Evolutionary conservation across 2,329 filamentous ascomycete species (phyloP), one percentile per base, ranked within the genome.

Genomic region (Camillea tinctor): DNA sequence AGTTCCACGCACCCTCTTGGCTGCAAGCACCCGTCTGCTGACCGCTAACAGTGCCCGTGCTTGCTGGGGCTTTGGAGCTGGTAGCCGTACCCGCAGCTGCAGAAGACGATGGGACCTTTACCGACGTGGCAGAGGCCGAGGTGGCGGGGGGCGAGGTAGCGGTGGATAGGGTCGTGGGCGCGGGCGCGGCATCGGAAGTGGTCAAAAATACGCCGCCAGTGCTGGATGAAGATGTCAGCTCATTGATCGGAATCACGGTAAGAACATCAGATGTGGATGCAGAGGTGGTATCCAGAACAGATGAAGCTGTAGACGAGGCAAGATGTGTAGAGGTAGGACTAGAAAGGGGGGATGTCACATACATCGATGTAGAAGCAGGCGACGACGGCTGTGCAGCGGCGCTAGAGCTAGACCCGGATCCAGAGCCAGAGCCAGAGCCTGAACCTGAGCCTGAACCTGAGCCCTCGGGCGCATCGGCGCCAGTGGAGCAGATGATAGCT

Each of bases 1-100:
- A 88, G 73, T 84, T 83, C 83, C 83, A 88, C 17, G 72, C 66
- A 20, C 86, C 86, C 66, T 88, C 84, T 3, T 74, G 60, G 36
- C 69, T 73, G 75, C 86, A 88, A 57, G 66, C 68, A 49, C 76
- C 73, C 23, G 65, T 61, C 52, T 69, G 61, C 3, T 57, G 23
- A 30, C 68, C 68, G n/a, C 49, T 51, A 11, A 61, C 44, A 17
- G 59, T 59, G 23, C 63, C 63, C 19, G 67, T 70, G 13, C 26
- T 61, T 50, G 66, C 48, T 20, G 71, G 64, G 26, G 51, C 55
- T 53, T 66, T 58, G 23, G 60, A 62, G 44, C 57, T 68, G 13
- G 64, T 50, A 15, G 61, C 57, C 9, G 61, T 63, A 24, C 57
- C 57, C 36, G 48, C 63, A 49, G 56, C 65, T 13, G 68, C 60